Base-by-base conservation (phyloP, 2,329 filamentous ascomycete genomes). In the Mycosphaerella sp. region DNA sequence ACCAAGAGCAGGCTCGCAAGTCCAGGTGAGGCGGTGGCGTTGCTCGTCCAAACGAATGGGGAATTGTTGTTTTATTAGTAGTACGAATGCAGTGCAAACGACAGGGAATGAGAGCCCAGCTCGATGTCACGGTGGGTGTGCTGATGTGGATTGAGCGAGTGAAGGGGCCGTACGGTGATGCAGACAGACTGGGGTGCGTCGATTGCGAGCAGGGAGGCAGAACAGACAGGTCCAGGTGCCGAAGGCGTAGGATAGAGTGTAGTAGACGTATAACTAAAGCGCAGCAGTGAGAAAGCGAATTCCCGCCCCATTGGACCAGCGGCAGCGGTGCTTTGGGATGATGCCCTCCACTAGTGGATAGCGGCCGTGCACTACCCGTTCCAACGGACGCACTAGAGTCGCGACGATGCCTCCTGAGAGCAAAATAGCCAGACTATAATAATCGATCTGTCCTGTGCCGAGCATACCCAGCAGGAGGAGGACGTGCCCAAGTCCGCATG, bases 311-410 rank as follows among this genome's bases (percentile, higher is more conserved):
- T 58, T 58, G 55, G 55, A 40, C 47, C 29, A 48, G 40, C 36
- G 42, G 53, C 29, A 48, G 40, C 36, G 42, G 53, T 45, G 44
- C 39, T 55, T 51, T 53, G 50, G 57, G 50, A 57, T 57, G 46
- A 57, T 57, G 46, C 51, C 44, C 52, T 53, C 12, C 53, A 48
- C 57, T 57, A 57, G 50, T 48, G 48, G 44, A 38, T 21, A 44
- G 31, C 45, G 52, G 32, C 55, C 57, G 52, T 58, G 52, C 55
- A 53, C 44, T 6, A 14, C n/a, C 41, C 45, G 31, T 32, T 48
- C 52, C 46, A 53, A 52, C 47, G 41, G 56, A 45, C 34, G 17
- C 44, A 36, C 34, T 52, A 14, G 48, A 29, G n/a, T 40, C n/a
- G 36, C 50, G 41, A 53, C 36, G 54, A 51, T 51, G 29, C 43